Base-by-base conservation (phyloP, 495 filamentous ascomycete species). In the Aspergillus campestris region DNA sequence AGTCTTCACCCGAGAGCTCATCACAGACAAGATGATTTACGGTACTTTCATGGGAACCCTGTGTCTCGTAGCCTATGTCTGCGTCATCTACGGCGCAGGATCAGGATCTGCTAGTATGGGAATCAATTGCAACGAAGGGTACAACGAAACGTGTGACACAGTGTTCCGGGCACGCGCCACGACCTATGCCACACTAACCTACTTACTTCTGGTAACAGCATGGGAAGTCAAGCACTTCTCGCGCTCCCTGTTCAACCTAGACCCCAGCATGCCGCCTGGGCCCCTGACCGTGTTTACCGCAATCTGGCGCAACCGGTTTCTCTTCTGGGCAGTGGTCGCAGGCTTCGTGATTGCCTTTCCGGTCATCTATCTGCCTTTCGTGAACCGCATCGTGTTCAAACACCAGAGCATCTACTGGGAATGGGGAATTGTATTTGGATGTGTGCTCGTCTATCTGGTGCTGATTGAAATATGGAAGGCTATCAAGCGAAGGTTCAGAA, bases 131-230 rank as follows among this genome's bases (percentile, higher is more conserved):
- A 89, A 89, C 60, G 64, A 74, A 32, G 47, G 50, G 8, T 82
- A 74, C 53, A 68, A 67, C 6, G 61, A 69, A 0, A 61, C 40
- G 31, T 89, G 85, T 62, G 64, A 66, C 0, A 64, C 73, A 8
- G 83, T 87, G 1, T 89, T 86, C 65, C 82, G 83, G 24, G 87
- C 86, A 11, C 75, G 87, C 10, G 83, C 84, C 1, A 82, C 87
- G 29, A 80, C 81, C 7, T 94, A 89, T 51, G 83, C 80, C 11
- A 83, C 81, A 37, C 71, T 89, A 12, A 88, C 85, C 0, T 89
- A 82, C 70, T 66, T 86, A 35, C 75, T 86, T 14, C 75, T 88
- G 6, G 72, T 88, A 51, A 79, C 76, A 18, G 84, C 84, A 3
- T 87, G 82, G 82, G 83, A 89, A 62, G 80, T 86, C 54, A 86